phyloP scores from a whole-genome alignment of 169 alveolate species.

The Plasmodium gaboni region DNA sequence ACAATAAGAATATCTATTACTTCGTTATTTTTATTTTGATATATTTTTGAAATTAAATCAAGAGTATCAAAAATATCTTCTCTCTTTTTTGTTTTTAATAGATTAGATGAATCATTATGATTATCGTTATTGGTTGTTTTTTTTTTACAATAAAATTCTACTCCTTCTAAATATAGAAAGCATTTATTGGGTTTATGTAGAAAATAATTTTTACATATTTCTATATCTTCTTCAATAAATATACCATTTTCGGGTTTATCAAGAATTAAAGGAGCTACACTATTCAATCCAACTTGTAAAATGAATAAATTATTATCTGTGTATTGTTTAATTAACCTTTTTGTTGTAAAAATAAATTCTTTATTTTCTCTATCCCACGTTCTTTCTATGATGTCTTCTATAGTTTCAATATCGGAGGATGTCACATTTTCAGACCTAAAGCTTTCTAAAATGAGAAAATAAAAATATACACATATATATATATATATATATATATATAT shows the following conservation, averaged over 20 bases:
- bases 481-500: background rate
- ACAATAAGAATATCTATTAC: constrained; percentile 46
- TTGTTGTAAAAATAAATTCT: constrained; percentile 26
- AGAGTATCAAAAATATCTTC: constrained; percentile 43
- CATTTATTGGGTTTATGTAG: constrained; percentile 48
- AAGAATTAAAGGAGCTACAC: constrained; percentile 43
- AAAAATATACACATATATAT: background rate
- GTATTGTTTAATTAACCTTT: constrained; percentile 39
- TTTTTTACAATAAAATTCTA: constrained; percentile 39
- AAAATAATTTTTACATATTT: constrained; percentile 46
- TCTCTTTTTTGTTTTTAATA: background rate
- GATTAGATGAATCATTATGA: background rate
- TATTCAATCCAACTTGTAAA: constrained; percentile 57
- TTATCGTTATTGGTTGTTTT: background rate
- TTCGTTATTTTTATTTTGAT: constrained; percentile 49
- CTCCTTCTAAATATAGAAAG: constrained; percentile 24
- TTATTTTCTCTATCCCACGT: constrained; percentile 68
- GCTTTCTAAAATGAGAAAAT: constrained; percentile 2
- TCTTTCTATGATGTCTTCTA: constrained; percentile 25
- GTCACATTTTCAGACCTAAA: constrained; percentile 6
- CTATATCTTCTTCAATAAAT: constrained; percentile 50
- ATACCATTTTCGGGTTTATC: constrained; percentile 47
- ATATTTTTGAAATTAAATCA: constrained; percentile 54
- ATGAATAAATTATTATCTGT: constrained; percentile 29
- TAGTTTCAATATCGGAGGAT: constrained; percentile 15